A percentile compares a stretch with the other conserved stretches of the same genome.
phyloP scores from a whole-genome alignment of 2,329 filamentous ascomycete genomes.

The Waltergamsia citrina region DNA sequence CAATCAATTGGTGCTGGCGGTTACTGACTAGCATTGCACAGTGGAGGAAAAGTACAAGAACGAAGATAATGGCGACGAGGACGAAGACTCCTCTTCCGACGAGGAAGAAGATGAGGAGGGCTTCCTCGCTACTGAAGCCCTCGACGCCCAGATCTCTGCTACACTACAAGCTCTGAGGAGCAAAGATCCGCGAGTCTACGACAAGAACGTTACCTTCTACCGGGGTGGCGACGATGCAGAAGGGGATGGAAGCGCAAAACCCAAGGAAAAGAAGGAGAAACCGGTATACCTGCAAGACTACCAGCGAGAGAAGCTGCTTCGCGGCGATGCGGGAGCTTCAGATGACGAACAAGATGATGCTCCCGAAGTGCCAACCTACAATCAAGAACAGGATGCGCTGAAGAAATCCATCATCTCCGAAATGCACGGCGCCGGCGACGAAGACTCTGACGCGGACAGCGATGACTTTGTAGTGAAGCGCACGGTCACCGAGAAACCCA shows the following conservation, averaged over 20 bases:
- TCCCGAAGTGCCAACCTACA: constrained; percentile 55
- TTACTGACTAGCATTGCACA: constrained; percentile 21
- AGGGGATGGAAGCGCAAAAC: constrained; percentile 16
- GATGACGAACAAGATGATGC: constrained; percentile 24
- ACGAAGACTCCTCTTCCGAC: constrained; percentile 59
- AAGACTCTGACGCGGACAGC: constrained; percentile 44
- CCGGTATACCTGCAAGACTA: constrained; percentile 83
- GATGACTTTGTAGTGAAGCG: constrained; percentile 68
- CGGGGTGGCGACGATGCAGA: constrained; percentile 48
- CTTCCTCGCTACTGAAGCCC: constrained; percentile 72
- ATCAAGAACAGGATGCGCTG: constrained; percentile 77
- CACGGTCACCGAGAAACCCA: constrained; percentile 46
- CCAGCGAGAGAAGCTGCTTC: constrained; percentile 80
- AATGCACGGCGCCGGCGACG: constrained; percentile 59
- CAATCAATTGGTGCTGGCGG: not conserved
- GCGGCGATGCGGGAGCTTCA: constrained; percentile 52
- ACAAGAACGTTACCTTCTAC: constrained; percentile 73
- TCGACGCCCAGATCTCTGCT: constrained; percentile 80
- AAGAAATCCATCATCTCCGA: constrained; percentile 71
- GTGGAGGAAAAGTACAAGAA: constrained; percentile 79
- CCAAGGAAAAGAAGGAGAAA: constrained; percentile 60
- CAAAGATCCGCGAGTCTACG: constrained; percentile 89
- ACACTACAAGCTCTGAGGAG: constrained; percentile 80
- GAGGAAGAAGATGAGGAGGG: constrained; percentile 88
- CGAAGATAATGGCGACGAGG: constrained; percentile 31